phyloP scores from a whole-genome alignment of 441 rosid genomes.

The Capsella rubella region DNA sequence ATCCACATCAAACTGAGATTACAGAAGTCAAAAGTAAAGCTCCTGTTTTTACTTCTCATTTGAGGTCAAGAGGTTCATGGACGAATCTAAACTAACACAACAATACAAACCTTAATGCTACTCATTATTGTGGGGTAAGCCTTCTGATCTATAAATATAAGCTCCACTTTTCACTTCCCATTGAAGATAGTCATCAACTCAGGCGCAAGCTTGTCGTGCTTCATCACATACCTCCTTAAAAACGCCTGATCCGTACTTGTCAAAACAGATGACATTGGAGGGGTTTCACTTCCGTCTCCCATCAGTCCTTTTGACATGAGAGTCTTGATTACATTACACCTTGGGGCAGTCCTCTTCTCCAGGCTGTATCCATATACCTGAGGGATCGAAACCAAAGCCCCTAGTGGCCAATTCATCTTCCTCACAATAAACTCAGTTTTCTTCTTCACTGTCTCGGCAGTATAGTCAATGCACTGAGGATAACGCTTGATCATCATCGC shows the following conservation, averaged over 20 bases:
- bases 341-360: conserved; percentile 46
- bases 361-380: conserved; percentile 20
- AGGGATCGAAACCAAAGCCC: conserved; percentile 3
- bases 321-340: conserved; percentile 37
- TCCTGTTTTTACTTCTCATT: background rate
- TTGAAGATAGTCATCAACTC: conserved; percentile 30
- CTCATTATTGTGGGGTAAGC: background rate
- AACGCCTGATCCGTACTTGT: conserved; percentile 23
- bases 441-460: conserved; percentile 29
- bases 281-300: conserved; percentile 1
- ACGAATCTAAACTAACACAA: conserved; percentile 2
- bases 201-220: conserved; percentile 30
- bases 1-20: background rate
- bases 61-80: background rate
- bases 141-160: background rate
- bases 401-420: conserved; percentile 37
- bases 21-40: background rate
- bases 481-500: conserved; percentile 24
- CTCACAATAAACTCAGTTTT: conserved; percentile 40
- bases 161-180: background rate
- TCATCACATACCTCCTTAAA: conserved; percentile 39
- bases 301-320: conserved; percentile 21
- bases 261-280: conserved; percentile 32
- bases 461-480: conserved; percentile 33
- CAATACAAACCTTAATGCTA: background rate